A percentile compares a stretch with the other conserved stretches of the same genome.
Conservation (phyloP, 139 green algal species). For the Chlamydomonas applanata region DNA sequence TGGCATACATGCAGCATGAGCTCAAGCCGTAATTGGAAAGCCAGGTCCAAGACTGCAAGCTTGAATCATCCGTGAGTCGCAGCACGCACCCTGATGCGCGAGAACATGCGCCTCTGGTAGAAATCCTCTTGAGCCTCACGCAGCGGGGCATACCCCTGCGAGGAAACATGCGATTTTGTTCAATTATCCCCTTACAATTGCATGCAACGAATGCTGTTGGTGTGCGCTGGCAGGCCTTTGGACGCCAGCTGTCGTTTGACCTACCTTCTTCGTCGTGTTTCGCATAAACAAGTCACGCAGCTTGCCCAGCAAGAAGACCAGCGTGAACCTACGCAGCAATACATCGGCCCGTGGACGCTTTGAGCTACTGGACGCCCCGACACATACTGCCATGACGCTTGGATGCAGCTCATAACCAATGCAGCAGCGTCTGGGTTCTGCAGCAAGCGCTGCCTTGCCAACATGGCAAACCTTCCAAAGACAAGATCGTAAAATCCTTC, state of each 20-base stretch:
- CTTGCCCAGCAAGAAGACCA: constrained; percentile 79
- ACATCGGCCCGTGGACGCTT: too few relatives aligned
- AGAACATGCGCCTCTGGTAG: constrained; percentile 91
- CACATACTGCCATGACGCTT: background rate
- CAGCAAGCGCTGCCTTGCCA: too few relatives aligned
- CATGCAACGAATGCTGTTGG: background rate
- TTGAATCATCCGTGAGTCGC: background rate
- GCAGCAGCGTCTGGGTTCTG: too few relatives aligned
- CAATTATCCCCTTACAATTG: background rate
- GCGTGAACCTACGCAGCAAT: constrained; percentile 46
- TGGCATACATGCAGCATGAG: background rate
- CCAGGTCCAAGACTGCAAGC: background rate
- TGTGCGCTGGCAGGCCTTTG: background rate
- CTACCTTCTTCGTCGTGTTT: constrained; percentile 21
- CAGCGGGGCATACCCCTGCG: constrained; percentile 87
- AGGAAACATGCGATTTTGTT: background rate
- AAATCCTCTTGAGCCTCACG: constrained; percentile 90
- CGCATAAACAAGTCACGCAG: constrained; percentile 75
- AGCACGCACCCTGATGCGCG: constrained; percentile 73
- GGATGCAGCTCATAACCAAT: background rate
- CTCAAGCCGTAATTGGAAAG: background rate
- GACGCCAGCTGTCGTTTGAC: background rate
- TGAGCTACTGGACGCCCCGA: too few relatives aligned
- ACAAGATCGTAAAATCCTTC: background rate
- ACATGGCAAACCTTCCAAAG: too few relatives aligned